phyloP scores from a whole-genome alignment of 2,329 filamentous ascomycete genomes.

The Calonectria ilicicola region DNA sequence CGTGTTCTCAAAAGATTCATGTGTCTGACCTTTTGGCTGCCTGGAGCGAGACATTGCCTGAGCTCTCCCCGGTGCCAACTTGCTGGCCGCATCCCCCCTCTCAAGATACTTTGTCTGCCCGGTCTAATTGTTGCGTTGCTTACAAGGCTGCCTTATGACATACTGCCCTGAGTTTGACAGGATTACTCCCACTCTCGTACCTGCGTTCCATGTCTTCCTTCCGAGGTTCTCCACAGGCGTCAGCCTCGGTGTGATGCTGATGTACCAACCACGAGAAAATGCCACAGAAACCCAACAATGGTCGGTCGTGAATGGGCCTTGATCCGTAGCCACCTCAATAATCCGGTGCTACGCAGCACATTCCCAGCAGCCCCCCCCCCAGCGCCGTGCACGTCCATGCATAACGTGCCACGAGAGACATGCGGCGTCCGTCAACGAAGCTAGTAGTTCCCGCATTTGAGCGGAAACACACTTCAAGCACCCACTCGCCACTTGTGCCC shows the following conservation, averaged over 20 bases:
- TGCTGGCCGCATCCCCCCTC: background rate
- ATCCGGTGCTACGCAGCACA: background rate
- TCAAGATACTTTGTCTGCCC: background rate
- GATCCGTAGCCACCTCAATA: background rate
- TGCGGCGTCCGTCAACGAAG: slow-evolving; percentile 6
- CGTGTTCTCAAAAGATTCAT: slow-evolving; percentile 7
- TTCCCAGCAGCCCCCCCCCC: background rate
- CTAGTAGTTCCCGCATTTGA: slow-evolving; percentile 16
- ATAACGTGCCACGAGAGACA: background rate
- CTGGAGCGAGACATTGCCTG: slow-evolving; percentile 16
- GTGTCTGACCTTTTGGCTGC: slow-evolving; percentile 23
- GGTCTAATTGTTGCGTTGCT: background rate
- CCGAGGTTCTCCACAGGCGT: background rate
- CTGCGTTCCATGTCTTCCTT: slow-evolving; percentile 20
- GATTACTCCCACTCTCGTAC: background rate
- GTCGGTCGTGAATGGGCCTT: background rate
- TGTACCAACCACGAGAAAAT: background rate
- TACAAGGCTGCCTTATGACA: background rate
- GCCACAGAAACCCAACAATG: background rate
- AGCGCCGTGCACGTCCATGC: slow-evolving; percentile 1
- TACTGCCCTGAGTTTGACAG: background rate
- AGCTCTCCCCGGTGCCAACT: background rate
- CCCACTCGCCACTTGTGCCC: slow-evolving; percentile 12
- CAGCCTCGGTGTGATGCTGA: background rate
- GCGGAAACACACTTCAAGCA: slow-evolving; percentile 21